Evolutionary conservation across 2,329 filamentous ascomycete species (phyloP).

Genomic region (Anisogramma anomala): DNA sequence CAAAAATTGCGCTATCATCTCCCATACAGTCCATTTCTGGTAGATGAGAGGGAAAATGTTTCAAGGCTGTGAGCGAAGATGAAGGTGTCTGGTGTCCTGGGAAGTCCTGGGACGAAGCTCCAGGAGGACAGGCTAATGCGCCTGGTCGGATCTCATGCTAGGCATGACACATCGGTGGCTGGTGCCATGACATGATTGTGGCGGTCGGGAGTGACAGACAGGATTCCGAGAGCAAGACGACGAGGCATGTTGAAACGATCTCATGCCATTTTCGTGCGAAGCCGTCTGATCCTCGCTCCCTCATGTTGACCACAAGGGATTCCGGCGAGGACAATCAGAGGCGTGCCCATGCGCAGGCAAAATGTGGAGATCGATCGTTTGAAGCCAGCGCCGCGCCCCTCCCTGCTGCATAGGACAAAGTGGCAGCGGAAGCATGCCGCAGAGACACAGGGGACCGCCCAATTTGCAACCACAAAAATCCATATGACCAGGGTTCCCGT

Average conservation of each 20-base stretch:
- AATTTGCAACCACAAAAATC: constrained; percentile 18
- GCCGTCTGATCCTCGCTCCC: constrained; percentile 31
- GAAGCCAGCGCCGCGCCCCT: constrained; percentile 36
- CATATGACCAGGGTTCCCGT: constrained; percentile 40
- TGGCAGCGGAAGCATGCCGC: constrained; percentile 13
- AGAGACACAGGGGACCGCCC: constrained; percentile 15
- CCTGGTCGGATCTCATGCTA: constrained; percentile 39
- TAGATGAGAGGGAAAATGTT: constrained; percentile 31
- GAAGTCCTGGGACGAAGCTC: constrained; percentile 30
- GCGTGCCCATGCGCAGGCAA: constrained; percentile 18
- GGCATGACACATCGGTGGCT: constrained; percentile 34
- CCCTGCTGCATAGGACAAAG: constrained; percentile 24
- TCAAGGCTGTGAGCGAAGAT: constrained; percentile 21
- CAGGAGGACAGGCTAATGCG: constrained; percentile 43
- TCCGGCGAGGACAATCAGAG: constrained; percentile 32
- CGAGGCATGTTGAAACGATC: constrained; percentile 27
- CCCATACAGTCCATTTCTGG: constrained; percentile 28
- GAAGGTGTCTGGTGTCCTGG: constrained; percentile 38
- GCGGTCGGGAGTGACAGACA: constrained; percentile 24
- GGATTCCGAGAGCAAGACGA: constrained; percentile 35
- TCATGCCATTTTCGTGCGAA: constrained; percentile 34
- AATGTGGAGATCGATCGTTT: constrained; percentile 36
- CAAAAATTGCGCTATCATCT: constrained; percentile 75
- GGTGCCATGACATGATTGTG: constrained; percentile 30
- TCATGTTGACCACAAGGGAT: constrained; percentile 24